Evolutionary conservation across 768 basidiomycete genomes (phyloP).

Genomic region (Glaciozyma antarctica): DNA sequence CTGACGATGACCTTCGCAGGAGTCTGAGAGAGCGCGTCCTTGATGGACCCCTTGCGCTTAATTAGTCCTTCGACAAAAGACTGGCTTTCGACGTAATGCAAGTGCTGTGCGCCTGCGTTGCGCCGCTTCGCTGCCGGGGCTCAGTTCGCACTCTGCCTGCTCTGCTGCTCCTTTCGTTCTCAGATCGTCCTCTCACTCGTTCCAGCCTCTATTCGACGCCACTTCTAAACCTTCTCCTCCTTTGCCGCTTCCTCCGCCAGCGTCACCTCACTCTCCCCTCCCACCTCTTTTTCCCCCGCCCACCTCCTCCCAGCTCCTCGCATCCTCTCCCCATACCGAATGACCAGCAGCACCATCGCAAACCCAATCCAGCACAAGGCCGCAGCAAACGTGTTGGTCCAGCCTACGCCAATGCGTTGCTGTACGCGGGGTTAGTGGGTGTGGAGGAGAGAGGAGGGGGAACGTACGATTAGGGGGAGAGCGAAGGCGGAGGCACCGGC

Average conservation of each 20-base stretch:
- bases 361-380: conserved; percentile 28
- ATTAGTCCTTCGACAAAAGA: too few relatives aligned
- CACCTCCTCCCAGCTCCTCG: not conserved
- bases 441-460: not conserved
- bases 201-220: too few relatives aligned
- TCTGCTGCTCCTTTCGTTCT: too few relatives aligned
- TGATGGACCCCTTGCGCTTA: too few relatives aligned
- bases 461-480: conserved; percentile 36
- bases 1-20: too few relatives aligned
- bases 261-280: not conserved
- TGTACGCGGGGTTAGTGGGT: not conserved
- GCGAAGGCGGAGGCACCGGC: conserved; percentile 40
- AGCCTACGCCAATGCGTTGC: conserved; percentile 39
- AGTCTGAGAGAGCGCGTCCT: too few relatives aligned
- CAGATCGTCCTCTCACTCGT: too few relatives aligned
- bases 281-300: not conserved
- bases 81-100: too few relatives aligned
- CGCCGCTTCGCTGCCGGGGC: too few relatives aligned
- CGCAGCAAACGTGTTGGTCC: conserved; percentile 38
- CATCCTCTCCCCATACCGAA: conserved; percentile 15
- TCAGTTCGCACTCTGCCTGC: too few relatives aligned
- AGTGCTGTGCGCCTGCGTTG: too few relatives aligned
- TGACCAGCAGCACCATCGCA: conserved; percentile 10
- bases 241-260: not conserved
- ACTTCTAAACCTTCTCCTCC: too few relatives aligned